phyloP scores from a whole-genome alignment of 208 protist species.

The Naegleria lovaniensis region DNA sequence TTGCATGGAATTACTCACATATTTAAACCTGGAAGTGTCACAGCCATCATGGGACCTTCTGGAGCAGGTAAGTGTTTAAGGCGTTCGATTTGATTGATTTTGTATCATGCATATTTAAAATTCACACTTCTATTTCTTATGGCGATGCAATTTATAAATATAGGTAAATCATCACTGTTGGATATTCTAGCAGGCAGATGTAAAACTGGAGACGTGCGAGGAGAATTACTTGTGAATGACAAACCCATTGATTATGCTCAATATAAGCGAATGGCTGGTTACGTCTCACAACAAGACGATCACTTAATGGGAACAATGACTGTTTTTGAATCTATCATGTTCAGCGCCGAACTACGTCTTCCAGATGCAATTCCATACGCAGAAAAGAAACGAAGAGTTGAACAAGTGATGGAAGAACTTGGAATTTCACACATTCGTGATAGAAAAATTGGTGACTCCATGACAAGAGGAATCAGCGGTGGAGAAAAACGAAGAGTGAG shows the following conservation, averaged over 20 bases:
- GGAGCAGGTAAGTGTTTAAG: conserved; percentile 62
- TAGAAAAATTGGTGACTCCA: conserved; percentile 11
- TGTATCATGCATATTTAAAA: background rate
- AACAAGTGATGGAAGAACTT: conserved; percentile 48
- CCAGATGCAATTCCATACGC: conserved; percentile 61
- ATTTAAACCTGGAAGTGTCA: conserved; percentile 54
- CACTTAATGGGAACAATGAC: conserved; percentile 72
- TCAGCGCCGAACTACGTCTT: conserved; percentile 74
- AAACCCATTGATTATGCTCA: background rate
- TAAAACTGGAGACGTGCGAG: background rate
- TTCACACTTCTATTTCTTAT: background rate
- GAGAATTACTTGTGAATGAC: background rate
- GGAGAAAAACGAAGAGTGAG: conserved; percentile 53
- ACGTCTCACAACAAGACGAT: conserved; percentile 77
- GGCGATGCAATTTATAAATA: background rate
- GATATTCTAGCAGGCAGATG: background rate
- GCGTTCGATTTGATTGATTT: background rate
- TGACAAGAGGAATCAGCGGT: conserved; percentile 37
- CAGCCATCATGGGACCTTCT: conserved; percentile 65
- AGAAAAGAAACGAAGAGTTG: conserved; percentile 62
- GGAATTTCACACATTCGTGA: conserved; percentile 18
- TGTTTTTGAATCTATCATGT: conserved; percentile 71
- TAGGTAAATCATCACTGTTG: background rate
- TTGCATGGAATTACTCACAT: background rate
- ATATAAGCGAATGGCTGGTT: conserved; percentile 75